Evolutionary conservation across 2,329 filamentous ascomycete genomes (phyloP).

Genomic region (Sclerotinia nivalis): DNA sequence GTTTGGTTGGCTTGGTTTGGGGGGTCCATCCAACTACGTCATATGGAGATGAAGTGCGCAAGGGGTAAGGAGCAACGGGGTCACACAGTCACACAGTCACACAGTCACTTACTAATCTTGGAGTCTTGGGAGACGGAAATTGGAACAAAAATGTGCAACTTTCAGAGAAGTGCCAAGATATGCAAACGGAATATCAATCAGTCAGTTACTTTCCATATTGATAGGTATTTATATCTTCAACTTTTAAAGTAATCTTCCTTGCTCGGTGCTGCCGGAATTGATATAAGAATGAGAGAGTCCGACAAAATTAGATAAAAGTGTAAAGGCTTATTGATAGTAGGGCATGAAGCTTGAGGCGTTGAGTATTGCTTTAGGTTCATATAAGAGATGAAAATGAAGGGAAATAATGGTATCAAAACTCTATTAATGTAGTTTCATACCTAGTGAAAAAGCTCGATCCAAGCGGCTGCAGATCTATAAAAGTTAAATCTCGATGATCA

Average conservation of each 20-base stretch:
- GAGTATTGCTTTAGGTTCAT: neutral
- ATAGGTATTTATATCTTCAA: too few relatives aligned
- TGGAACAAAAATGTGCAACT: neutral
- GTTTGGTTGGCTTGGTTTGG: neutral
- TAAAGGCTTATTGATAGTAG: neutral
- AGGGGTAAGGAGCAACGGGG: neutral
- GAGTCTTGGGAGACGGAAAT: neutral
- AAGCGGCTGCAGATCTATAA: conserved; percentile 4
- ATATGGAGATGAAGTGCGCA: neutral
- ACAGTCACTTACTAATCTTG: too few relatives aligned
- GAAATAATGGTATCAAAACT: neutral
- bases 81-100: neutral
- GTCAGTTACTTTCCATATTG: too few relatives aligned
- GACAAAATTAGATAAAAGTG: neutral
- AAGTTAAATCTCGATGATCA: neutral
- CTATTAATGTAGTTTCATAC: neutral
- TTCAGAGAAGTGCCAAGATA: neutral
- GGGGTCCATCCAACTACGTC: neutral
- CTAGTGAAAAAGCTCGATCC: neutral
- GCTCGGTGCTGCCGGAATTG: neutral
- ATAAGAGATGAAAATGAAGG: too few relatives aligned
- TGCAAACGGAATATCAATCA: neutral
- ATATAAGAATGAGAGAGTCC: neutral
- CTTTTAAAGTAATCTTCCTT: neutral
- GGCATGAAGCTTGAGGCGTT: neutral